Percentiles rank a stretch among this genome's conserved stretches.
These are phyloP conservation scores for Eucalyptus guilfoylei DNA, from an alignment of 345 rosid genomes.

Conservation along the genomic window DNA sequence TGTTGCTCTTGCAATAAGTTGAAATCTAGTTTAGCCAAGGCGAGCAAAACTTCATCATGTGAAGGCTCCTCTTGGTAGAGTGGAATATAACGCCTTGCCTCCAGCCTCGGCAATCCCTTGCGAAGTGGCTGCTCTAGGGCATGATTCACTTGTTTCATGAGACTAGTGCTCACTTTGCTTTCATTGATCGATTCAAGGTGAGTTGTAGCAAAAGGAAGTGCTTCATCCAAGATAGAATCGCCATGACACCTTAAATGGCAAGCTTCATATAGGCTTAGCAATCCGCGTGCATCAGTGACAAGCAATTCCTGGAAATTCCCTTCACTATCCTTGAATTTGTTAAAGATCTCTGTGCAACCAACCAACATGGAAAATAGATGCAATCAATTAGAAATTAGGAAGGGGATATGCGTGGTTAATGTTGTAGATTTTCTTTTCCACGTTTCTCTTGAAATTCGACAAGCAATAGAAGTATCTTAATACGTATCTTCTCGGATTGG, in stretches of 20 bases:
- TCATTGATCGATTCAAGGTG: background rate
- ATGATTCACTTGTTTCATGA: background rate
- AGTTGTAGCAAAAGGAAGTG: background rate
- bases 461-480: background rate
- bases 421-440: background rate
- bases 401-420: background rate
- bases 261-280: background rate
- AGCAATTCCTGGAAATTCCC: background rate
- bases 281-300: background rate
- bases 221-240: background rate
- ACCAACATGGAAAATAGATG: background rate
- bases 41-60: background rate
- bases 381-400: background rate
- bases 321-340: background rate
- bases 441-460: background rate
- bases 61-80: background rate
- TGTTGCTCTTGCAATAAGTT: background rate
- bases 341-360: background rate
- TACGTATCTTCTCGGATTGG: background rate
- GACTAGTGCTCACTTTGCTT: background rate
- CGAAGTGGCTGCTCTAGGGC: background rate
- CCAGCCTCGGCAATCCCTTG: background rate
- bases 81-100: background rate
- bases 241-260: background rate
- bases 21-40: conserved; percentile 2